A percentile compares a stretch with the other conserved stretches of the same genome.
phyloP scores from a whole-genome alignment of 306 rosid species.

The Abrus pulchellus region DNA sequence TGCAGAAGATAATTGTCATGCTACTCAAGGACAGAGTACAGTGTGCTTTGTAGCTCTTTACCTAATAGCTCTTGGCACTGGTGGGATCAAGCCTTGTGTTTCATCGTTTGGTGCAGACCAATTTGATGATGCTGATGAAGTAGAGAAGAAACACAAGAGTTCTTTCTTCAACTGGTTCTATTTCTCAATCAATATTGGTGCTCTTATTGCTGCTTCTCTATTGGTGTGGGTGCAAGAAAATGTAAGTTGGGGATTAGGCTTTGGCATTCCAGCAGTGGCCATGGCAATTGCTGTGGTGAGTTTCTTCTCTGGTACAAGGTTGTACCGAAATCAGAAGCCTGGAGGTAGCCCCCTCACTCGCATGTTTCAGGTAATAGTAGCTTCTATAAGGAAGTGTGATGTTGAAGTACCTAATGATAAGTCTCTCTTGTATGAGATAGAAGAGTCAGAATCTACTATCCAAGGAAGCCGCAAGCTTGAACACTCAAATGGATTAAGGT shows the following conservation, averaged over 20 bases:
- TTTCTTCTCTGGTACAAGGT: constrained; percentile 68
- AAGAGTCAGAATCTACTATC: constrained; percentile 65
- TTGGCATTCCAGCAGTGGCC: constrained; percentile 70
- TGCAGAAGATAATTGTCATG: constrained; percentile 53
- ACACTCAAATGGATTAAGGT: constrained; percentile 66
- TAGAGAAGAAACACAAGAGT: constrained; percentile 67
- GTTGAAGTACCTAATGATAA: constrained; percentile 57
- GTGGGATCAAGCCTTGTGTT: constrained; percentile 81
- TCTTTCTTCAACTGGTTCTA: constrained; percentile 87
- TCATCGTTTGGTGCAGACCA: constrained; percentile 82
- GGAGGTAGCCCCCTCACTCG: constrained; percentile 76
- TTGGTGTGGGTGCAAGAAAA: constrained; percentile 68
- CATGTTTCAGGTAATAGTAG: constrained; percentile 67
- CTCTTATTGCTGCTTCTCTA: constrained; percentile 67
- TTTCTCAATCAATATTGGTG: constrained; percentile 71
- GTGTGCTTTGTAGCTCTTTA: constrained; percentile 64
- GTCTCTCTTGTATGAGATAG: constrained; percentile 64
- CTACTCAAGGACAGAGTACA: constrained; percentile 60
- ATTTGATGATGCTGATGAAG: constrained; percentile 69
- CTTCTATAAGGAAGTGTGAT: constrained; percentile 59
- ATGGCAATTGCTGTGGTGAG: constrained; percentile 72
- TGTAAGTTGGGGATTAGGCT: constrained; percentile 76
- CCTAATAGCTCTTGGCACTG: constrained; percentile 74
- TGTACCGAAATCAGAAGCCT: constrained; percentile 70
- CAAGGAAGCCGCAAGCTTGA: constrained; percentile 82